These are phyloP conservation scores for Cadophora malorum DNA, from an alignment of 2,329 filamentous ascomycete species.

Conservation along the genomic window DNA sequence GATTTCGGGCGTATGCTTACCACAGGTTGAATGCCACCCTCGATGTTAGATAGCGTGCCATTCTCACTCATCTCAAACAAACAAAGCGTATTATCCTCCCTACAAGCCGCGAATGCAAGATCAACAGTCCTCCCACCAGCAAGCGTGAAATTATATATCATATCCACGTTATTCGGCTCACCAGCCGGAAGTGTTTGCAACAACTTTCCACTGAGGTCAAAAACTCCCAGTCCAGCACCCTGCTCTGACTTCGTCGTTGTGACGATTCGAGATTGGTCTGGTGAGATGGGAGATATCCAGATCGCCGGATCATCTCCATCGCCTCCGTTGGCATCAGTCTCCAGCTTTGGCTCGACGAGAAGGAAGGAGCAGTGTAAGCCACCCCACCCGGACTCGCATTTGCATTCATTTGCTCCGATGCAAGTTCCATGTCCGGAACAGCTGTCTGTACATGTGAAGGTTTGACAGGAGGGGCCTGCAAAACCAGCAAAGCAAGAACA, in stretches of 20 bases:
- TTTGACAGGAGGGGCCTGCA: neutral
- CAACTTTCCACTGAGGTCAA: slow-evolving; percentile 13
- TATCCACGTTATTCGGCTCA: slow-evolving; percentile 15
- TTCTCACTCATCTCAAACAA: slow-evolving; percentile 15
- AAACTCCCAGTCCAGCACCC: slow-evolving; percentile 7
- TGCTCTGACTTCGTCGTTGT: slow-evolving; percentile 7
- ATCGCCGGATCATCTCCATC: slow-evolving; percentile 18
- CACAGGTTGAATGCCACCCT: slow-evolving; percentile 11
- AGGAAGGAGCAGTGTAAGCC: slow-evolving; percentile 11
- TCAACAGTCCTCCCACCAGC: neutral
- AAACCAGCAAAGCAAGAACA: slow-evolving; percentile 16
- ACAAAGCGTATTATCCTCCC: slow-evolving; percentile 12
- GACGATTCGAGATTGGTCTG: slow-evolving; percentile 5
- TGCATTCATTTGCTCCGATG: slow-evolving; percentile 9
- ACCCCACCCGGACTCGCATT: slow-evolving; percentile 16
- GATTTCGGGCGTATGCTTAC: neutral
- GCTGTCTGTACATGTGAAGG: slow-evolving; percentile 1
- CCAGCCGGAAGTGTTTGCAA: slow-evolving; percentile 13
- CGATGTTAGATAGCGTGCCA: slow-evolving; percentile 2
- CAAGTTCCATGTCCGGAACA: slow-evolving; percentile 2
- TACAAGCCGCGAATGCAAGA: slow-evolving; percentile 16
- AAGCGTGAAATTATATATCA: slow-evolving; percentile 20
- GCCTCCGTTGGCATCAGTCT: slow-evolving; percentile 13
- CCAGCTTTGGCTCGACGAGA: slow-evolving; percentile 7
- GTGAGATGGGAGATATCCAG: slow-evolving; percentile 14